Evolutionary conservation across 108 stramenopile species (phyloP).

Genomic region (Cyclotella kingstonii): DNA sequence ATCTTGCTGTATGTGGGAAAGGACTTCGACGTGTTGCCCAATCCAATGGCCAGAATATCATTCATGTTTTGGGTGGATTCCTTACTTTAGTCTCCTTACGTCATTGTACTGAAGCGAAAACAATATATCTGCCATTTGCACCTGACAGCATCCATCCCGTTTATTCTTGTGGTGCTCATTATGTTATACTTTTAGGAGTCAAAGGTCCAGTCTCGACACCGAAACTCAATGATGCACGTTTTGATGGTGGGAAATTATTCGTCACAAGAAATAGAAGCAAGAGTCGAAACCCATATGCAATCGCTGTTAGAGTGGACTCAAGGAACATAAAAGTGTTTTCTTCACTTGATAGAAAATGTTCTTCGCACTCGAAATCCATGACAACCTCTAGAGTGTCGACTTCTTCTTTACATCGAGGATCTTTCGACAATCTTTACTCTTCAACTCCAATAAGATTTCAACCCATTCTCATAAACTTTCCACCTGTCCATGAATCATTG

Average conservation of each 20-base stretch:
- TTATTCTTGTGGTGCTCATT: slow-evolving; percentile 55
- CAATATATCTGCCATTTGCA: slow-evolving; percentile 74
- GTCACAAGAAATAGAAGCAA: slow-evolving; percentile 16
- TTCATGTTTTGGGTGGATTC: slow-evolving; percentile 58
- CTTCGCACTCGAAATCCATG: not conserved
- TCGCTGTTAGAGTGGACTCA: slow-evolving; percentile 31
- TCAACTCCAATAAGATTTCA: slow-evolving; percentile 27
- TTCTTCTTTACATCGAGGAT: not conserved
- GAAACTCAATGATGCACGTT: not conserved
- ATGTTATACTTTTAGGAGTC: slow-evolving; percentile 57
- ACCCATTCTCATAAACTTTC: slow-evolving; percentile 16
- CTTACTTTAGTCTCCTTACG: slow-evolving; percentile 70
- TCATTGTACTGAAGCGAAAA: slow-evolving; percentile 56
- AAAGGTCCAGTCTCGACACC: not conserved
- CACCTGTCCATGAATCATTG: slow-evolving; percentile 28
- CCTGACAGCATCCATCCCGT: slow-evolving; percentile 54
- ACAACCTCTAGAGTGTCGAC: not conserved
- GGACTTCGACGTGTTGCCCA: slow-evolving; percentile 21
- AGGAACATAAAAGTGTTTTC: slow-evolving; percentile 15
- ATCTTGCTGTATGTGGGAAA: slow-evolving; percentile 40
- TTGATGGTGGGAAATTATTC: not conserved
- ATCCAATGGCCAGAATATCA: not conserved
- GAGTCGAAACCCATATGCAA: slow-evolving; percentile 21
- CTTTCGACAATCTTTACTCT: not conserved
- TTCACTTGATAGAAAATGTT: not conserved